Conservation (phyloP, 208 protist genomes). For the Trypanosoma boissoni region DNA sequence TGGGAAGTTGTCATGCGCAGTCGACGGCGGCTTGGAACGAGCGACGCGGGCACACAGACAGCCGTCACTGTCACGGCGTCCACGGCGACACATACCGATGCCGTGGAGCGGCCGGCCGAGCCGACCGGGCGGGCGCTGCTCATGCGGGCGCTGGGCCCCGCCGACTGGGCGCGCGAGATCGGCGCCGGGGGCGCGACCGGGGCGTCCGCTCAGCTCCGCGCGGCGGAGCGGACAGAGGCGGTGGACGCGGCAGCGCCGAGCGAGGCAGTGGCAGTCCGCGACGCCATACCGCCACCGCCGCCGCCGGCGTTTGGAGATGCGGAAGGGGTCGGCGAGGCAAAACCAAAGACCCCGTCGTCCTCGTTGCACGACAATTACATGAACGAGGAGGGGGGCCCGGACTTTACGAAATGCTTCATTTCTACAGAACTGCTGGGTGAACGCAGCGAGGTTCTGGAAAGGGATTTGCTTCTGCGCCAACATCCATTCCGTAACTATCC, state of each 20-base stretch:
- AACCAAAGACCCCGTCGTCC: not conserved
- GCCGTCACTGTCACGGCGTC: conserved; percentile 13
- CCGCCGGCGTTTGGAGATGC: not conserved
- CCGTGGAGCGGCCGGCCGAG: not conserved
- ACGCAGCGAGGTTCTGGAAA: conserved; percentile 12
- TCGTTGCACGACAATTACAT: too few species aligned
- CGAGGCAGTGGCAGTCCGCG: not conserved
- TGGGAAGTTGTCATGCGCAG: conserved; percentile 13
- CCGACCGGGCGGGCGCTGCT: conserved; percentile 4
- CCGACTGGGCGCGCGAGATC: conserved; percentile 25
- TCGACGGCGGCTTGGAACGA: not conserved
- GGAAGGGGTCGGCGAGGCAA: not conserved
- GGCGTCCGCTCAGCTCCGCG: not conserved
- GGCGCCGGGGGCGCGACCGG: not conserved
- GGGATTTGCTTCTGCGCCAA: conserved; percentile 10
- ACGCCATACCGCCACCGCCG: not conserved
- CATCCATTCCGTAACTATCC: conserved; percentile 29
- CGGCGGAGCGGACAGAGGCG: not conserved
- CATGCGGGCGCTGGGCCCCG: conserved; percentile 24
- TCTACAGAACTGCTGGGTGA: conserved; percentile 15
- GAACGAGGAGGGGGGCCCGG: not conserved
- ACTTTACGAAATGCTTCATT: conserved; percentile 26
- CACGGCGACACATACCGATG: conserved; percentile 20
- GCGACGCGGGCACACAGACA: conserved; percentile 24
- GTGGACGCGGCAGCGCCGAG: not conserved